Evolutionary conservation across 345 rosid genomes (phyloP).

Genomic region (Lepidium sativum): DNA sequence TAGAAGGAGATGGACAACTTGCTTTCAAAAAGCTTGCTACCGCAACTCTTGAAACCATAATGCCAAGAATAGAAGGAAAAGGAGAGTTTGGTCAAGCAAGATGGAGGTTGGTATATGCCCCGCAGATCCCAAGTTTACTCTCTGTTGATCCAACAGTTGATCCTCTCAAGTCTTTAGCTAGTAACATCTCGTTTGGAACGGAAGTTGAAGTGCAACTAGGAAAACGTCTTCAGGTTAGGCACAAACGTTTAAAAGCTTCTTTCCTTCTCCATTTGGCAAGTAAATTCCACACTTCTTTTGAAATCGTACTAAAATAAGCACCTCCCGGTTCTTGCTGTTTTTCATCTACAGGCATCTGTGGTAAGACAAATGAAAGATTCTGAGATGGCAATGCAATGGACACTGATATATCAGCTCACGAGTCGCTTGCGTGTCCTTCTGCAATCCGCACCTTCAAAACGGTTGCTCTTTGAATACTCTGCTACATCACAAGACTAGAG

Average conservation of each 20-base stretch:
- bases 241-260: neutral
- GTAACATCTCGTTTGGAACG: slow-evolving; percentile 76
- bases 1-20: slow-evolving; percentile 95
- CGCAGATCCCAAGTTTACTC: slow-evolving; percentile 94
- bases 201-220: slow-evolving; percentile 98
- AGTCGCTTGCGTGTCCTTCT: slow-evolving; percentile 83
- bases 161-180: slow-evolving; percentile 90
- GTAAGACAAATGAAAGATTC: slow-evolving; percentile 97
- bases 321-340: neutral
- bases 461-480: slow-evolving; percentile 87
- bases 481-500: slow-evolving; percentile 79
- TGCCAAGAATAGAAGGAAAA: slow-evolving; percentile 98
- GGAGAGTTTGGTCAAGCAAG: slow-evolving; percentile 94
- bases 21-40: slow-evolving; percentile 97
- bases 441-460: slow-evolving; percentile 85
- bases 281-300: neutral
- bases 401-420: slow-evolving; percentile 81
- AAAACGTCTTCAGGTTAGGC: slow-evolving; percentile 78
- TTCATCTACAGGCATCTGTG: slow-evolving; percentile 57
- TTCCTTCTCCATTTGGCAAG: neutral
- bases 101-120: slow-evolving; percentile 99
- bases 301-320: neutral
- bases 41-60: slow-evolving; percentile 80
- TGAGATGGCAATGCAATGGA: slow-evolving; percentile 97
- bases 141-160: slow-evolving; percentile 90